These are phyloP conservation scores for Elongisporangium anandrum DNA, from an alignment of 352 stramenopile species.

Conservation along the genomic window DNA sequence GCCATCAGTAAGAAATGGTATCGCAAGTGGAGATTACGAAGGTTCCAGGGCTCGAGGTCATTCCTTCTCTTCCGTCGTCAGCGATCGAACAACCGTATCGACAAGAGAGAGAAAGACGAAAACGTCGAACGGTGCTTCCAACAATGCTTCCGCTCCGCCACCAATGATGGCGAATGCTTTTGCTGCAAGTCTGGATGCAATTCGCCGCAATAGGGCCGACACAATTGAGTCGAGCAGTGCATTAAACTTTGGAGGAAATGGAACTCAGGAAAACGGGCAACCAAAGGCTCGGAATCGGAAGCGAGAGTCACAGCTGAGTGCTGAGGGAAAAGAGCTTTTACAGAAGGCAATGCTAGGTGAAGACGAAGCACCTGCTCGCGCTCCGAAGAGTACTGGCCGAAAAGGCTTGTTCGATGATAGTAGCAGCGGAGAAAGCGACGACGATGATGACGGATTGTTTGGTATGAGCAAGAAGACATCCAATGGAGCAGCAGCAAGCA, in stretches of 20 bases:
- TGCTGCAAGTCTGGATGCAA: slow-evolving; percentile 66
- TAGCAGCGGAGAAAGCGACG: slow-evolving; percentile 39
- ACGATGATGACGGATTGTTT: slow-evolving; percentile 47
- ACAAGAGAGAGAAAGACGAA: slow-evolving; percentile 18
- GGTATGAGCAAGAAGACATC: slow-evolving; percentile 26
- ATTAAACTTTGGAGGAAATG: not conserved
- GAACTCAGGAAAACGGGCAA: not conserved
- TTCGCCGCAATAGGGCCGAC: slow-evolving; percentile 62
- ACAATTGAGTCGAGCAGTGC: slow-evolving; percentile 44
- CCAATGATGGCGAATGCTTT: slow-evolving; percentile 60
- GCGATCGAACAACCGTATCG: slow-evolving; percentile 19
- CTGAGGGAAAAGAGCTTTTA: slow-evolving; percentile 70
- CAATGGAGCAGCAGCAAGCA: slow-evolving; percentile 12
- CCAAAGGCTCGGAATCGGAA: slow-evolving; percentile 43
- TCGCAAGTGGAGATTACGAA: not conserved
- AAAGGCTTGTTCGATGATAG: slow-evolving; percentile 83
- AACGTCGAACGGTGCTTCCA: slow-evolving; percentile 10
- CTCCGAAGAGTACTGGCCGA: slow-evolving; percentile 28
- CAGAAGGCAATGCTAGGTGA: slow-evolving; percentile 47
- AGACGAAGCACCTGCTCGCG: slow-evolving; percentile 10
- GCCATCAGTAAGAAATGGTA: slow-evolving; percentile 2
- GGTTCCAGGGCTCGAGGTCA: not conserved
- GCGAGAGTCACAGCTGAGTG: slow-evolving; percentile 67
- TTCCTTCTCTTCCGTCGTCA: slow-evolving; percentile 12
- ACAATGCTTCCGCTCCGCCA: slow-evolving; percentile 9